A percentile compares a stretch with the other conserved stretches of the same genome.
phyloP scores from a whole-genome alignment of 345 rosid genomes.

The Iberis pinnata region DNA sequence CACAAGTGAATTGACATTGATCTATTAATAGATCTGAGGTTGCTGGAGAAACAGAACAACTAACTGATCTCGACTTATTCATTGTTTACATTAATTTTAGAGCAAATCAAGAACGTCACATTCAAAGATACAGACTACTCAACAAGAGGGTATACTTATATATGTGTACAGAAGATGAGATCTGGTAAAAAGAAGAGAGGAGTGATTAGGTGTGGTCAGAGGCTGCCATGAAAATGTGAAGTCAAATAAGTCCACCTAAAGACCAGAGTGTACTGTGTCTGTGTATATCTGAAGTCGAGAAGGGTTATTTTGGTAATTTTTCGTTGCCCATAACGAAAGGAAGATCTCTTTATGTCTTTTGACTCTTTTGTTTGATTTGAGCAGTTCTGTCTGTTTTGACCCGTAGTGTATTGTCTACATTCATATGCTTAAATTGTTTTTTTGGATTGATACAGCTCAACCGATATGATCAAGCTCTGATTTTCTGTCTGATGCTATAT shows the following conservation, averaged over 20 bases:
- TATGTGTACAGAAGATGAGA: constrained; percentile 5
- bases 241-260: constrained; percentile 5
- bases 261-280: background rate
- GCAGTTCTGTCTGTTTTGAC: too few species aligned
- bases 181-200: constrained; percentile 13
- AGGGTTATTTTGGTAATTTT: background rate
- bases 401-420: too few species aligned
- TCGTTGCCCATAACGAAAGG: background rate
- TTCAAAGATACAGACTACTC: too few species aligned
- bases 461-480: background rate
- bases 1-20: constrained; percentile 3
- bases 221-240: background rate
- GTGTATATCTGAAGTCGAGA: background rate
- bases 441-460: background rate
- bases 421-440: background rate
- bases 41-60: constrained; percentile 13
- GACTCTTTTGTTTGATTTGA: too few species aligned
- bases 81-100: constrained; percentile 3
- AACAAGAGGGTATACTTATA: too few species aligned
- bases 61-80: constrained; percentile 16
- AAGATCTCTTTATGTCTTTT: background rate
- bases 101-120: constrained; percentile 9
- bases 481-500: too few species aligned
- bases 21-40: constrained; percentile 15
- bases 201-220: constrained; percentile 10